A percentile compares a stretch with the other conserved stretches of the same genome.
phyloP scores from a whole-genome alignment of 192 early-diverging fungal genomes.

The Backusella parvicylindrica region DNA sequence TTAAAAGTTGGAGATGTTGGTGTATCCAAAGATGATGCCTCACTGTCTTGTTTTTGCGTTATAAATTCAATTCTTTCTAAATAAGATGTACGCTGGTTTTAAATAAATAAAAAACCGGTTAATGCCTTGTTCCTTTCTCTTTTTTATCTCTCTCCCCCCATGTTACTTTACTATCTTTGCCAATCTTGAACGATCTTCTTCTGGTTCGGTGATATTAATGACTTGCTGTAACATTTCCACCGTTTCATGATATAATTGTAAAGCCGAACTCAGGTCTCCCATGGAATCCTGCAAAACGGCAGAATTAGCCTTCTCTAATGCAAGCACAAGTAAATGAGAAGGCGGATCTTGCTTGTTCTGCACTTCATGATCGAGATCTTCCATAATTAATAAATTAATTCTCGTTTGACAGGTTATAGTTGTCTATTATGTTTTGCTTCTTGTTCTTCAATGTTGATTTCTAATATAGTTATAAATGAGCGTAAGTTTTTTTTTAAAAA shows the following conservation, averaged over 20 bases:
- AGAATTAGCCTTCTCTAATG: not conserved
- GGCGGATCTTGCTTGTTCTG: not conserved
- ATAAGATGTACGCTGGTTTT: not conserved
- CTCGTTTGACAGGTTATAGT: not conserved
- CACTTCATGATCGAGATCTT: not conserved
- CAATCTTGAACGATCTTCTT: not conserved
- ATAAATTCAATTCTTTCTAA: not conserved
- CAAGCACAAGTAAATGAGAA: not conserved
- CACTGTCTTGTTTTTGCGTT: not conserved
- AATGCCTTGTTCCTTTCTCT: not conserved
- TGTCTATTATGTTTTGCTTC: not conserved
- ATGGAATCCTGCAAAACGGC: not conserved
- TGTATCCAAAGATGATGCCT: not conserved
- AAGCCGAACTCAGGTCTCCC: not conserved
- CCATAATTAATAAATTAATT: not conserved
- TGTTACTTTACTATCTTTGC: conserved; percentile 1
- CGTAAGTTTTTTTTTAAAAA: no score
- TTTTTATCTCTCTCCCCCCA: no score
- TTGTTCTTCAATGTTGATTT: not conserved
- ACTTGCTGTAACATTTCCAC: not conserved
- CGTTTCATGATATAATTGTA: not conserved
- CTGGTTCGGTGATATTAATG: not conserved
- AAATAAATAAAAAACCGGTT: not conserved
- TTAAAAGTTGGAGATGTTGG: not conserved
- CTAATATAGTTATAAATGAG: not conserved